Evolutionary conservation across 257 asterid species (phyloP), one percentile per base, ranked within the genome.

Genomic region (Henckelia pumila): DNA sequence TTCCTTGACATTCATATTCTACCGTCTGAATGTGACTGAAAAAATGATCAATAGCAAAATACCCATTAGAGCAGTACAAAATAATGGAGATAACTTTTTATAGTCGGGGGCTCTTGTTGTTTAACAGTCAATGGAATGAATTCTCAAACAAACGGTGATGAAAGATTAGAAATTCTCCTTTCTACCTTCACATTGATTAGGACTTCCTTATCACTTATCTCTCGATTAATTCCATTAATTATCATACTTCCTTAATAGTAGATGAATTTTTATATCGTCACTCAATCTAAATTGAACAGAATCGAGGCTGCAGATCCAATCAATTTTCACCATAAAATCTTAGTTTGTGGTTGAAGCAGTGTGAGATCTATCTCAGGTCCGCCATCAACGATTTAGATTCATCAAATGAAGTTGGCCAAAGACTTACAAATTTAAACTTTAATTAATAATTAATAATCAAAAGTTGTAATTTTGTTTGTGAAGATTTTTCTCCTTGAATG

Each of bases 61-160:
- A 22, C 47, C 50, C 50, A 55, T 61, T 2, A 33, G 63, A 28
- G 8, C 57, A 56, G 57, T 44, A 30, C 26, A 66, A 40, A 66
- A 32, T 28, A 14, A 37, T 73, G 55, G 52, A 21, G 49, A 25
- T 7, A 10, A 30, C 21, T 28, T 70, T 58, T 49, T 40, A 44
- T 17, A 17, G 7, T 44, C 20, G 5, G 55, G 1, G 19, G 6
- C 20, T 47, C 55, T 5, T 47, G 55, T 13, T 44, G 19, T 47
- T 40, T 16, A 47, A 47, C 55, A 47, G 57, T 66, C 50, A 71
- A 35, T 29, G 59, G 71, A 21, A 20, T 64, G 56, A 53, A 69
- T 65, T 55, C 67, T 19, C 21, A 61, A 53, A 55, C 69, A 70
- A 67, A 40, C 70, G 68, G 59, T 22, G 71, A 47, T n/a, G 67